These are phyloP conservation scores for Dendrobium officinale DNA, from an alignment of 106 monocot genomes.

Conservation along the genomic window DNA sequence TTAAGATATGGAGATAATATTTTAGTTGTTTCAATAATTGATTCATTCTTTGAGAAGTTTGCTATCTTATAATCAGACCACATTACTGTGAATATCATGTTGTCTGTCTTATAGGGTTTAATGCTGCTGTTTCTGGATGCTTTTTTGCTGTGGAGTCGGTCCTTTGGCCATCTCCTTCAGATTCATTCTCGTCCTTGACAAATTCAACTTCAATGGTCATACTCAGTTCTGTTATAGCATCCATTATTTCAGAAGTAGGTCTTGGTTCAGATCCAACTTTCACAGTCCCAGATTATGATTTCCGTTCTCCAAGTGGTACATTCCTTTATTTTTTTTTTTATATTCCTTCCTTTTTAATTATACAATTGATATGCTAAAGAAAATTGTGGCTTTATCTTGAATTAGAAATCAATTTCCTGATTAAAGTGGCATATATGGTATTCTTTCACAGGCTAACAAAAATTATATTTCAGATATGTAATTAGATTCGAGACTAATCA, in stretches of 20 bases:
- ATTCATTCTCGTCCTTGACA: conserved; percentile 56
- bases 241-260: conserved; percentile 88
- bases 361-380: neutral
- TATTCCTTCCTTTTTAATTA: neutral
- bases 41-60: neutral
- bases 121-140: conserved; percentile 87
- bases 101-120: conserved; percentile 53
- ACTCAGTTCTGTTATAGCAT: conserved; percentile 89
- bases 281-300: conserved; percentile 84
- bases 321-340: neutral
- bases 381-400: neutral
- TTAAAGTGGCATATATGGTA: neutral
- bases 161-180: conserved; percentile 65
- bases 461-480: neutral
- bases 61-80: neutral
- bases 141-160: conserved; percentile 96
- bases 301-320: conserved; percentile 84
- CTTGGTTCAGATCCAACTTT: conserved; percentile 92
- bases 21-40: neutral
- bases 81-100: neutral
- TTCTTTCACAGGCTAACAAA: neutral
- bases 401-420: neutral
- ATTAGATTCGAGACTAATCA: neutral
- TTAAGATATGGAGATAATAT: neutral
- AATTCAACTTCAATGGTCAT: conserved; percentile 91